A percentile compares a stretch with the other conserved stretches of the same genome.
Evolutionary conservation across 2,329 filamentous ascomycete species (phyloP).

Genomic region (Diaporthe longicolla): DNA sequence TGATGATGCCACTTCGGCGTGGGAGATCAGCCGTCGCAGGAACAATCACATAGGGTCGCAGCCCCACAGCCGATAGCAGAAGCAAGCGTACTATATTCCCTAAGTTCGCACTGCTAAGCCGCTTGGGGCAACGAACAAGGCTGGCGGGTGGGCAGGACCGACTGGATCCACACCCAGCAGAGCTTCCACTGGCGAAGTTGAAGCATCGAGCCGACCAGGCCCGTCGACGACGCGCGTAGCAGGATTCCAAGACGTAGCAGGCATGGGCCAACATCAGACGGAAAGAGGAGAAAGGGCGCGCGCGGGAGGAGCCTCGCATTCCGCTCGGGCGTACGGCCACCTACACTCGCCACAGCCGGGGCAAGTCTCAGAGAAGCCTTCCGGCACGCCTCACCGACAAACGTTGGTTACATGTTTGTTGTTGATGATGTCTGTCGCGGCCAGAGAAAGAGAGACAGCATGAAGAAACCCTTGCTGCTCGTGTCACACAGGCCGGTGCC

Average conservation of each 20-base stretch:
- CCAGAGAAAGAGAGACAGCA: not conserved
- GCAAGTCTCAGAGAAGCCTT: slow-evolving; percentile 11
- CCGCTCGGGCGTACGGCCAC: slow-evolving; percentile 16
- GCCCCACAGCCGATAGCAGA: not conserved
- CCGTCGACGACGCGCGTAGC: slow-evolving; percentile 18
- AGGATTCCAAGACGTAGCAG: slow-evolving; percentile 23
- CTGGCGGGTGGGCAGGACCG: slow-evolving; percentile 5
- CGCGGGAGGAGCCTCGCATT: slow-evolving; percentile 1
- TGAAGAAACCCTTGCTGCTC: slow-evolving; percentile 21
- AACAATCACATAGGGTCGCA: slow-evolving; percentile 22
- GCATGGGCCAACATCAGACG: slow-evolving; percentile 19
- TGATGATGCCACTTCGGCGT: slow-evolving; percentile 20
- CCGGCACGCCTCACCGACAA: slow-evolving; percentile 4
- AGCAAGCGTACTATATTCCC: not conserved
- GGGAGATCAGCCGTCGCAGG: slow-evolving; percentile 10
- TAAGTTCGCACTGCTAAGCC: not conserved
- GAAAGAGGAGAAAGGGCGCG: slow-evolving; percentile 22
- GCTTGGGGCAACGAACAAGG: not conserved
- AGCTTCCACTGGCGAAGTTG: not conserved
- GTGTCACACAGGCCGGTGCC: slow-evolving; percentile 23
- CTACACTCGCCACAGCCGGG: slow-evolving; percentile 8
- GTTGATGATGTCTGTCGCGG: not conserved
- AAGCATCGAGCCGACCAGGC: slow-evolving; percentile 5
- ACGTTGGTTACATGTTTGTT: slow-evolving; percentile 10
- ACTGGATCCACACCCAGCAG: not conserved